These are phyloP conservation scores for Hordeum vulgare DNA, from an alignment of 176 grass and related monocot species.

Conservation along the genomic window DNA sequence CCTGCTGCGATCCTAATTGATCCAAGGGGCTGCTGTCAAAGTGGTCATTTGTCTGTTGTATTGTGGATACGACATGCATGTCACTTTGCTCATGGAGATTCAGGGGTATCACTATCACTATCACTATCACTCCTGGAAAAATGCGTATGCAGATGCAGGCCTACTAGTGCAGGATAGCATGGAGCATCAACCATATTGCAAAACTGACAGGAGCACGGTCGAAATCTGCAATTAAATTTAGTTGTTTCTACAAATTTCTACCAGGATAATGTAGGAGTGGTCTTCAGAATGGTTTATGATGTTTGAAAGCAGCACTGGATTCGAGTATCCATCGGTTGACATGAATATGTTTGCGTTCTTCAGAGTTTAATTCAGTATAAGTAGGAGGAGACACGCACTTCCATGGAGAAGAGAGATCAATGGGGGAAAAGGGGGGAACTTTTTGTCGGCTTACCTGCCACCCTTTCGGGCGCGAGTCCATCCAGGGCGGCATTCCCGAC, in stretches of 20 bases:
- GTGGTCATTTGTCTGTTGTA: not conserved
- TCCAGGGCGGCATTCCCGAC: conserved; percentile 55
- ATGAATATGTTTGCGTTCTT: not conserved
- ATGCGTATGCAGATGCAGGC: not conserved
- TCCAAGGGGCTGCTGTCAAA: not conserved
- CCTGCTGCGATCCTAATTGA: not conserved
- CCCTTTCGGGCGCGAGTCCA: conserved; percentile 34
- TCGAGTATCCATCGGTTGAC: not conserved
- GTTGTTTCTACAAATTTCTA: not conserved
- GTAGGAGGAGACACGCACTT: not conserved
- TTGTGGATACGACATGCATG: not conserved
- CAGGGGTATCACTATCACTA: not conserved
- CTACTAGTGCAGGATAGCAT: not conserved
- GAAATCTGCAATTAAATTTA: no score
- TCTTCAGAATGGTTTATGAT: not conserved
- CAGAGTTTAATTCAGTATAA: not conserved
- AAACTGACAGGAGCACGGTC: no score
- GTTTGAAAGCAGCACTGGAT: not conserved
- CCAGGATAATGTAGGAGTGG: not conserved
- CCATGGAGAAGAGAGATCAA: not conserved
- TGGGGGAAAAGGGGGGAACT: not conserved
- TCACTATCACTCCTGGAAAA: not conserved
- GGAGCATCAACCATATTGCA: not conserved
- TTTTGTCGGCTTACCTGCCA: conserved; percentile 52
- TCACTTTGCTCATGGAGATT: not conserved